Percentiles rank a stretch among this genome's conserved stretches.
Conservation (phyloP, 1,139 yeast genomes). For the Candida gigantensis region DNA sequence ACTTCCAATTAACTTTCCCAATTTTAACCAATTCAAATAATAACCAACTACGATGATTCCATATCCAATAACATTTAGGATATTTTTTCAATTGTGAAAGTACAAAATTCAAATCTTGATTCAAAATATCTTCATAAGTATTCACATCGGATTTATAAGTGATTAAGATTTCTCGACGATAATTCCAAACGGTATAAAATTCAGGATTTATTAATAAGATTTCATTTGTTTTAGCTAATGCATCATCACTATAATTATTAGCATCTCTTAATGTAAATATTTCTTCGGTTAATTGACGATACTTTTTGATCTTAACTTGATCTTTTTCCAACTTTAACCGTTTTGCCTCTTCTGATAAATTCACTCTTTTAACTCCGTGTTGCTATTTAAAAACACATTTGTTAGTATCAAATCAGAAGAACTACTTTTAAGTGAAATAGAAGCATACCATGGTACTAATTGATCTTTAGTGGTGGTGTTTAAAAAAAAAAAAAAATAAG, state of each 20-base stretch:
- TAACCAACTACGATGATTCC: constrained; percentile 93
- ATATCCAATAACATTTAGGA: constrained; percentile 95
- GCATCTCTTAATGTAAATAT: constrained; percentile 41
- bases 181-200: constrained; percentile 88
- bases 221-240: constrained; percentile 50
- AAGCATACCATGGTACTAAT: no score
- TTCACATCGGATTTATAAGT: constrained; percentile 22
- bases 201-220: constrained; percentile 77
- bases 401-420: no score
- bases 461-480: background rate
- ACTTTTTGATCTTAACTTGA: constrained; percentile 51
- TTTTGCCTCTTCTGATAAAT: constrained; percentile 57
- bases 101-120: constrained; percentile 62
- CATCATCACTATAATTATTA: constrained; percentile 33
- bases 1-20: constrained; percentile 58
- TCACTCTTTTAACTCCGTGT: constrained; percentile 75
- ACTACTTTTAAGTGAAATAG: no score
- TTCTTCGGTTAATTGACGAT: constrained; percentile 45
- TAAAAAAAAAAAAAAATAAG: background rate
- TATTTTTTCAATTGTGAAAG: constrained; percentile 58
- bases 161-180: constrained; percentile 68
- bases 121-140: constrained; percentile 38
- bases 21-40: constrained; percentile 51
- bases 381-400: constrained; percentile 22
- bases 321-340: constrained; percentile 58